These are phyloP conservation scores for Coleophoma eucalyptorum DNA, from an alignment of 2,329 filamentous ascomycete genomes.

Conservation along the genomic window DNA sequence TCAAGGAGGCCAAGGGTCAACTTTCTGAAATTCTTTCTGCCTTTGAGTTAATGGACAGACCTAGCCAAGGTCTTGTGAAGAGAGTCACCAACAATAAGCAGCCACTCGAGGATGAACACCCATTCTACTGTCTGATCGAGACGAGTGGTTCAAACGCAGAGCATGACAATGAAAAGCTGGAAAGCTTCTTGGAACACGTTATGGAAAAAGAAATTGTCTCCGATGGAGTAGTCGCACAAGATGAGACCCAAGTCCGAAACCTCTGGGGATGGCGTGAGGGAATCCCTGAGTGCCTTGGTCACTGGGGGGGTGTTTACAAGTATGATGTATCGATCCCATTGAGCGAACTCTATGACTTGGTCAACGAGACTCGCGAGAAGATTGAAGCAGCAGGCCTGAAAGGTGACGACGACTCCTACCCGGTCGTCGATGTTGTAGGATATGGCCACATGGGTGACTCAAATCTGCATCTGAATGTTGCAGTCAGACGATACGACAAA, in stretches of 20 bases:
- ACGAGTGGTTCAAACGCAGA: conserved; percentile 93
- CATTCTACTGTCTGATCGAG: conserved; percentile 96
- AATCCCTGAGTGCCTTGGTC: conserved; percentile 82
- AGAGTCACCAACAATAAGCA: conserved; percentile 71
- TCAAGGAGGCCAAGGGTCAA: conserved; percentile 83
- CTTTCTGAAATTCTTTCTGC: conserved; percentile 94
- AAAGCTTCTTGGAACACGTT: conserved; percentile 85
- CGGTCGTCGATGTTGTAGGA: conserved; percentile 86
- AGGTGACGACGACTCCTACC: conserved; percentile 69
- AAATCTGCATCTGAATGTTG: conserved; percentile 91
- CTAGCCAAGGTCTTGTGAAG: conserved; percentile 74
- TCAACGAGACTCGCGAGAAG: conserved; percentile 76
- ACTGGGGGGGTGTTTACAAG: conserved; percentile 96
- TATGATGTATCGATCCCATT: conserved; percentile 97
- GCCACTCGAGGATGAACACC: conserved; percentile 78
- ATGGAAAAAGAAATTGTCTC: conserved; percentile 83
- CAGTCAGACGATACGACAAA: conserved; percentile 79
- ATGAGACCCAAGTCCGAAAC: conserved; percentile 81
- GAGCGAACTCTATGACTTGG: conserved; percentile 79
- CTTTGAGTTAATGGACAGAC: conserved; percentile 93
- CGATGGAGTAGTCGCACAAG: conserved; percentile 89
- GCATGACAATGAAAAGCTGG: conserved; percentile 89
- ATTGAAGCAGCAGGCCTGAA: conserved; percentile 73
- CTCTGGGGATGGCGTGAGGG: conserved; percentile 94
- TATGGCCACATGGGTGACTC: conserved; percentile 98